Conservation (phyloP, 352 stramenopile genomes). For the Phytophthora sp. region DNA sequence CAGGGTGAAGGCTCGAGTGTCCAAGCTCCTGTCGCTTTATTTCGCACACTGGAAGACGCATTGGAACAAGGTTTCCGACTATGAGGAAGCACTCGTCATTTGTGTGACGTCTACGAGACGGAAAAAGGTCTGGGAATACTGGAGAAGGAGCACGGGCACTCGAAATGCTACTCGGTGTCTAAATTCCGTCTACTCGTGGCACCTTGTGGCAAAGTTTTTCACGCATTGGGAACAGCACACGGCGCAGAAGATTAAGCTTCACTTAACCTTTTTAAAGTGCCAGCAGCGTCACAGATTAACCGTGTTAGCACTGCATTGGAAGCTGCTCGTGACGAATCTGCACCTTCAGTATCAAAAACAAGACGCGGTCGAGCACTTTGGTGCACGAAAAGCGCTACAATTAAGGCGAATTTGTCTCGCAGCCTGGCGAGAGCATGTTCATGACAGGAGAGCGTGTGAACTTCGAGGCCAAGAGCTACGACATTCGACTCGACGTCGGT, state of each 20-base stretch:
- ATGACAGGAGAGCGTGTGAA: background rate
- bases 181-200: constrained; percentile 18
- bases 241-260: background rate
- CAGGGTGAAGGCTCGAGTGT: background rate
- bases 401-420: background rate
- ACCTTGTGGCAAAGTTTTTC: constrained; percentile 15
- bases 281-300: background rate
- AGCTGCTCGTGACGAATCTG: constrained; percentile 14
- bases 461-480: constrained; percentile 19
- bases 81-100: constrained; percentile 3
- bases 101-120: constrained; percentile 10
- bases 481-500: background rate
- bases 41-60: constrained; percentile 27
- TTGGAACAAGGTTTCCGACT: background rate
- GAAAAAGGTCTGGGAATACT: constrained; percentile 21
- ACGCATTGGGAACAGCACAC: constrained; percentile 14
- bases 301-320: constrained; percentile 21
- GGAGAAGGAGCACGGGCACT: constrained; percentile 14
- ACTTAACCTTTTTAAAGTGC: constrained; percentile 5
- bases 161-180: constrained; percentile 13
- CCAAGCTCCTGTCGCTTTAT: background rate
- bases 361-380: background rate
- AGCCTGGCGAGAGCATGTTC: constrained; percentile 8
- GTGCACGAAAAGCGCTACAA: background rate
- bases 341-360: constrained; percentile 17